Percentiles rank a stretch among this genome's conserved stretches.
These are phyloP conservation scores for Syncephalastrum racemosum DNA, from an alignment of 371 early-diverging fungal species.

Conservation along the genomic window DNA sequence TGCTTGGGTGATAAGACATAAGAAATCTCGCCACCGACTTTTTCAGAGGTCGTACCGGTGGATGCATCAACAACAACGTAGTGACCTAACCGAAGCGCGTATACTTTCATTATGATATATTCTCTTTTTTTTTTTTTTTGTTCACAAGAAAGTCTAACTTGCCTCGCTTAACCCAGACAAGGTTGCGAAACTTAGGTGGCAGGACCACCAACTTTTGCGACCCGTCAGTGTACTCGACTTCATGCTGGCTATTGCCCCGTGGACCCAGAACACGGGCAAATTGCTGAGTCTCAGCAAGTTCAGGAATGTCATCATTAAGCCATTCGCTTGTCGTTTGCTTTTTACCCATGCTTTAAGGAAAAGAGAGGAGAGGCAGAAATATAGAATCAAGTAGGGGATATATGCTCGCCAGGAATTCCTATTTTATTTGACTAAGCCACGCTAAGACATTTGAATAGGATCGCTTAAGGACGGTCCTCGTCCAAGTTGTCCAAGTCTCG, in stretches of 20 bases:
- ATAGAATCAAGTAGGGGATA: neutral
- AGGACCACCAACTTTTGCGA: conserved; percentile 62
- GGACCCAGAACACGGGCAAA: conserved; percentile 69
- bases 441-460: neutral
- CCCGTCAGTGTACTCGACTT: conserved; percentile 61
- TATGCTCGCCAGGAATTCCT: too few species aligned
- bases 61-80: conserved; percentile 72
- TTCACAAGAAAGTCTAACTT: neutral
- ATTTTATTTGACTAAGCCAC: too few species aligned
- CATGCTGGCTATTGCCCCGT: conserved; percentile 76
- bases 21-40: conserved; percentile 78
- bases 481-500: conserved; percentile 23
- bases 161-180: conserved; percentile 87
- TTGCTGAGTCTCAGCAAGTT: conserved; percentile 24
- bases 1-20: conserved; percentile 76
- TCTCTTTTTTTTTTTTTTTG: neutral
- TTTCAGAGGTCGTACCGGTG: conserved; percentile 56
- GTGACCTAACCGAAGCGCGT: conserved; percentile 38
- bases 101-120: neutral
- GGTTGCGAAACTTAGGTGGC: conserved; percentile 77
- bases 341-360: conserved; percentile 7
- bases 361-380: conserved; percentile 3
- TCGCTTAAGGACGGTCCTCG: conserved; percentile 7
- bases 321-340: conserved; percentile 14
- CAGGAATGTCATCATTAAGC: conserved; percentile 25